Conservation (phyloP, 129 eudicot species). For the Flaveria bidentis region DNA sequence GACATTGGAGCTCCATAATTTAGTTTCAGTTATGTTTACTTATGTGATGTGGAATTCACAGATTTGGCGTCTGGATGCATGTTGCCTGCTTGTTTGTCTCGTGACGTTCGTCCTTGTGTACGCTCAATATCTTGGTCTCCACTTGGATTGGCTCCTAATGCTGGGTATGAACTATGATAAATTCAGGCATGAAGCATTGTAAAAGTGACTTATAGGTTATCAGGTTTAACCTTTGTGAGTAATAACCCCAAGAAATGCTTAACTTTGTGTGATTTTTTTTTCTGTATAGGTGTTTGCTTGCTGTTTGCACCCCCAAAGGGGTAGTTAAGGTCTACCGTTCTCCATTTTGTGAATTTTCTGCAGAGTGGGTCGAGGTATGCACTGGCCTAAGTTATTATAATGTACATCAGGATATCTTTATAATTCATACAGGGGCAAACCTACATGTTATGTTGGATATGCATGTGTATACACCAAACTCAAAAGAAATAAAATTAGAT, state of each 20-base stretch:
- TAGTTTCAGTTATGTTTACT: not conserved
- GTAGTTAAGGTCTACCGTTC: slow-evolving; percentile 73
- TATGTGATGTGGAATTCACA: slow-evolving; percentile 30
- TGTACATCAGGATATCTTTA: slow-evolving; percentile 1
- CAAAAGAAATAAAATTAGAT: not conserved
- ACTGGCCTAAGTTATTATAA: not conserved
- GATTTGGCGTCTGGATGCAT: slow-evolving; percentile 62
- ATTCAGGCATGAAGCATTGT: not conserved
- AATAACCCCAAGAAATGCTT: not conserved
- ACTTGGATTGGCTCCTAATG: slow-evolving; percentile 64
- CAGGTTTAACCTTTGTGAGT: not conserved
- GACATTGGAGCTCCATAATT: not conserved
- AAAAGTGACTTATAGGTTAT: slow-evolving; percentile 7
- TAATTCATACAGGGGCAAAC: not conserved
- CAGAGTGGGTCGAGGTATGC: slow-evolving; percentile 91
- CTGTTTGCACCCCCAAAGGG: slow-evolving; percentile 85
- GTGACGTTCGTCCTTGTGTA: slow-evolving; percentile 68
- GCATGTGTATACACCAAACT: not conserved
- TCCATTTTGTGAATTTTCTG: slow-evolving; percentile 67
- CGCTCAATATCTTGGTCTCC: slow-evolving; percentile 95
- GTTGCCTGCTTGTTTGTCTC: slow-evolving; percentile 56
- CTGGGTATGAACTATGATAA: slow-evolving; percentile 51
- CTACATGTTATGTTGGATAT: not conserved
- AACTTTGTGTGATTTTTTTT: not conserved
- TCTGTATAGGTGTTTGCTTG: slow-evolving; percentile 75